phyloP scores from a whole-genome alignment of 495 filamentous ascomycete genomes.

The Polyplosphaeria fusca region DNA sequence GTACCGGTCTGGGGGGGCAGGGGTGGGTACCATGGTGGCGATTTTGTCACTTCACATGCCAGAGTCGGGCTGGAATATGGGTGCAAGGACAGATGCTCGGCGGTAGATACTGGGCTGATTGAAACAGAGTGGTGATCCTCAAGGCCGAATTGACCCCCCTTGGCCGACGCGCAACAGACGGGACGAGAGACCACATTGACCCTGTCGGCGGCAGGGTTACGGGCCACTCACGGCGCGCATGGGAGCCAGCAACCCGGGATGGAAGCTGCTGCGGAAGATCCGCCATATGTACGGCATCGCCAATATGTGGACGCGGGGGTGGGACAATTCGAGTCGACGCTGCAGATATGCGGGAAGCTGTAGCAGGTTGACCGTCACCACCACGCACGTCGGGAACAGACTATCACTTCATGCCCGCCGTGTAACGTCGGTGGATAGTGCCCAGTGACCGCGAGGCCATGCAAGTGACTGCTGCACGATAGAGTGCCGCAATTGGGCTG shows the following conservation, averaged over 20 bases:
- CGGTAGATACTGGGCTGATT: constrained; percentile 5
- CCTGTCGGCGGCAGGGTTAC: not conserved
- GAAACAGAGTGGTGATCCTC: constrained; percentile 27
- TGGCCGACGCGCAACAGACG: constrained; percentile 25
- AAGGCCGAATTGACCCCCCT: constrained; percentile 28
- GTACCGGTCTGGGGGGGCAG: not conserved
- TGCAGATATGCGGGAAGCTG: constrained; percentile 12
- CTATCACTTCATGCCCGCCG: constrained; percentile 27
- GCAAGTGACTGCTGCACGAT: constrained; percentile 36
- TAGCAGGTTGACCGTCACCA: constrained; percentile 15
- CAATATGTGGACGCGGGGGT: constrained; percentile 30
- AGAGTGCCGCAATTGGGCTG: constrained; percentile 31
- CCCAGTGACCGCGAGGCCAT: constrained; percentile 31
- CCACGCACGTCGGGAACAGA: constrained; percentile 15
- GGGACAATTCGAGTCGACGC: constrained; percentile 17
- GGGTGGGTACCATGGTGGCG: constrained; percentile 6
- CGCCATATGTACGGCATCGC: constrained; percentile 16
- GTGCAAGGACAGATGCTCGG: constrained; percentile 12
- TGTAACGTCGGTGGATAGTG: constrained; percentile 27
- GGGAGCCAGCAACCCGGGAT: constrained; percentile 30
- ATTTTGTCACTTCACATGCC: constrained; percentile 20
- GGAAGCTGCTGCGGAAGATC: constrained; percentile 15
- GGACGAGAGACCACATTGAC: constrained; percentile 23
- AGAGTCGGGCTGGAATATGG: constrained; percentile 13
- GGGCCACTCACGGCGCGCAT: constrained; percentile 17